These are phyloP conservation scores for Ceratocystis smalleyi DNA, from an alignment of 2,329 filamentous ascomycete genomes.

Conservation along the genomic window DNA sequence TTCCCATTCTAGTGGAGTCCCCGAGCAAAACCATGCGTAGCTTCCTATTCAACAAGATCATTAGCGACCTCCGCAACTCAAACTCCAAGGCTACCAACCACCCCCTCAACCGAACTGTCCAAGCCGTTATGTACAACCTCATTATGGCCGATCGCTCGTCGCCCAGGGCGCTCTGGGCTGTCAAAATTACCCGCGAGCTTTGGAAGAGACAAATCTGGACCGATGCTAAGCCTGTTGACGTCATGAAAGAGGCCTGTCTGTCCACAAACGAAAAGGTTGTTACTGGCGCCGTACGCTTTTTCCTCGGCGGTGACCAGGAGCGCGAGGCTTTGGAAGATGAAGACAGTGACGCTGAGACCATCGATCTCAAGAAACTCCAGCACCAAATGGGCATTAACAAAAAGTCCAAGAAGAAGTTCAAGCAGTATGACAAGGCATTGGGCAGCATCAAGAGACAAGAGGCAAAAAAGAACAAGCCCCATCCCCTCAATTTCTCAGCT, in stretches of 20 bases:
- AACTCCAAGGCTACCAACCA: slow-evolving; percentile 85
- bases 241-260: slow-evolving; percentile 88
- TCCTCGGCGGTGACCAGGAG: slow-evolving; percentile 90
- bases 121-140: slow-evolving; percentile 84
- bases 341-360: slow-evolving; percentile 63
- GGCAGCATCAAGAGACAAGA: slow-evolving; percentile 70
- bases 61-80: slow-evolving; percentile 74
- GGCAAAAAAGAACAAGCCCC: slow-evolving; percentile 73
- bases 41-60: slow-evolving; percentile 73
- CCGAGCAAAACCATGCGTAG: slow-evolving; percentile 77
- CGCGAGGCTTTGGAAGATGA: slow-evolving; percentile 85
- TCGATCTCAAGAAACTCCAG: slow-evolving; percentile 65
- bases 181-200: slow-evolving; percentile 85
- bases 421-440: slow-evolving; percentile 63
- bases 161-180: slow-evolving; percentile 81
- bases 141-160: slow-evolving; percentile 74
- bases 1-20: slow-evolving; percentile 83
- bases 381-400: slow-evolving; percentile 90
- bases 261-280: slow-evolving; percentile 89
- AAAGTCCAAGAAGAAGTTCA: slow-evolving; percentile 78
- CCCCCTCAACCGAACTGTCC: slow-evolving; percentile 79
- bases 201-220: slow-evolving; percentile 97
- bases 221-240: slow-evolving; percentile 84
- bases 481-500: slow-evolving; percentile 88
- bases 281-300: slow-evolving; percentile 76